Evolutionary conservation across 176 grass and related monocot species (phyloP).

Genomic region (Eragrostis nindensis): DNA sequence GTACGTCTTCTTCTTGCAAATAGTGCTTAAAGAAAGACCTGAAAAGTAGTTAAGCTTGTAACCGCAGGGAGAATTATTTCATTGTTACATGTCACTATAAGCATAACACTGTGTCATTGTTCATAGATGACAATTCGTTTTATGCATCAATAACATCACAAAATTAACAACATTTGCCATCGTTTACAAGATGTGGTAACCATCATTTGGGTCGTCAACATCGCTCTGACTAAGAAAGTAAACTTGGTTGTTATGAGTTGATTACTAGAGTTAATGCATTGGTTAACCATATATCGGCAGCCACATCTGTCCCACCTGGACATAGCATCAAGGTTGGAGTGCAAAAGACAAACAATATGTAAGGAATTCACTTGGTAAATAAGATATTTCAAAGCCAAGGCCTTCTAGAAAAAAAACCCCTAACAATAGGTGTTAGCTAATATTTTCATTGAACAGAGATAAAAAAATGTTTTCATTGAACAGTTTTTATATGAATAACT

Average conservation of each 20-base stretch:
- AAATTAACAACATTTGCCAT: background rate
- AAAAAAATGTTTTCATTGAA: background rate
- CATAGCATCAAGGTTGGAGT: conserved; percentile 19
- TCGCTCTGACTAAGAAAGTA: conserved; percentile 42
- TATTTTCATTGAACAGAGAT: background rate
- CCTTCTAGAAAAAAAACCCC: background rate
- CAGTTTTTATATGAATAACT: background rate
- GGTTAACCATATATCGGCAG: background rate
- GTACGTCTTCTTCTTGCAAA: too few species aligned
- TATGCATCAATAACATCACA: background rate
- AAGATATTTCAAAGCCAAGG: background rate
- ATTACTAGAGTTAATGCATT: conserved; percentile 4
- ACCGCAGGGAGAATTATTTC: background rate
- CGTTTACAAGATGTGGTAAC: conserved; percentile 14
- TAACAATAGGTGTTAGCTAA: background rate
- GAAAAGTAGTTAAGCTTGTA: background rate
- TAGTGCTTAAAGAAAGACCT: background rate
- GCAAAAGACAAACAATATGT: background rate
- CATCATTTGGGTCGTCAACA: conserved; percentile 8
- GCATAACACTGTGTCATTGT: background rate
- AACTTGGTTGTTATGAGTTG: conserved; percentile 45
- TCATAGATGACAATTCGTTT: conserved; percentile 6
- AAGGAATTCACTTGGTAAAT: background rate
- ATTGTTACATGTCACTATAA: background rate
- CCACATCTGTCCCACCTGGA: background rate